Evolutionary conservation across 2,329 filamentous ascomycete genomes (phyloP).

Genomic region (Metarhizium album): DNA sequence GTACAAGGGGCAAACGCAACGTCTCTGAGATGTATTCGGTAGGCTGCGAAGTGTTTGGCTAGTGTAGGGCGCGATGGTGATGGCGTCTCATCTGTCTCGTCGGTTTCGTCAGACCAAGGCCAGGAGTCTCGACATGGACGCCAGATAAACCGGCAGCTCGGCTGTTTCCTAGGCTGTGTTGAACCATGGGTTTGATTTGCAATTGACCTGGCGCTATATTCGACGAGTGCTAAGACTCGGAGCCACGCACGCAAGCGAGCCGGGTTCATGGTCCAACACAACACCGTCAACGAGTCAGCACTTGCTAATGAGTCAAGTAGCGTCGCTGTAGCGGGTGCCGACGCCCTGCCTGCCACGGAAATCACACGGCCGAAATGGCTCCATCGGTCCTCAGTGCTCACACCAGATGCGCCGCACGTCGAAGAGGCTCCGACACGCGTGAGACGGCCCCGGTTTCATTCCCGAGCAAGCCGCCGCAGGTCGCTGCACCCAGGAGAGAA

Average conservation of each 20-base stretch:
- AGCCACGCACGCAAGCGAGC: too few relatives aligned
- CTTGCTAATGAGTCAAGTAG: too few relatives aligned
- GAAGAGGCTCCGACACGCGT: slow-evolving; percentile 18
- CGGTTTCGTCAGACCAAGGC: not conserved
- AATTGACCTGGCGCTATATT: not conserved
- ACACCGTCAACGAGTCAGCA: too few relatives aligned
- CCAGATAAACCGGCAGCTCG: not conserved
- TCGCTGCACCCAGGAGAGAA: not conserved
- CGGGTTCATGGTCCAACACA: too few relatives aligned
- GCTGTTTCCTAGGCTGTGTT: too few relatives aligned
- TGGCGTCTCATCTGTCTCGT: not conserved
- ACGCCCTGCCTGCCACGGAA: too few relatives aligned
- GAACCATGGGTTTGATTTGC: too few relatives aligned
- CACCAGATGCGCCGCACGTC: slow-evolving; percentile 17
- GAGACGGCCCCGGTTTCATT: slow-evolving; percentile 24
- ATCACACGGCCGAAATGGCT: too few relatives aligned
- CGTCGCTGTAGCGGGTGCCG: too few relatives aligned
- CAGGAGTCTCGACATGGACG: not conserved
- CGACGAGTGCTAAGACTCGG: not conserved
- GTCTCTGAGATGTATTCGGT: not conserved
- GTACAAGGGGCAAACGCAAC: not conserved
- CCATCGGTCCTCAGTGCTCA: slow-evolving; percentile 7
- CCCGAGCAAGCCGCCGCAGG: not conserved
- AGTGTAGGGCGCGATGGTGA: slow-evolving; percentile 5
- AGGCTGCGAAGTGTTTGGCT: not conserved